Evolutionary conservation across 148 eudicot species (phyloP).

Genomic region (Rhododendron vialii): DNA sequence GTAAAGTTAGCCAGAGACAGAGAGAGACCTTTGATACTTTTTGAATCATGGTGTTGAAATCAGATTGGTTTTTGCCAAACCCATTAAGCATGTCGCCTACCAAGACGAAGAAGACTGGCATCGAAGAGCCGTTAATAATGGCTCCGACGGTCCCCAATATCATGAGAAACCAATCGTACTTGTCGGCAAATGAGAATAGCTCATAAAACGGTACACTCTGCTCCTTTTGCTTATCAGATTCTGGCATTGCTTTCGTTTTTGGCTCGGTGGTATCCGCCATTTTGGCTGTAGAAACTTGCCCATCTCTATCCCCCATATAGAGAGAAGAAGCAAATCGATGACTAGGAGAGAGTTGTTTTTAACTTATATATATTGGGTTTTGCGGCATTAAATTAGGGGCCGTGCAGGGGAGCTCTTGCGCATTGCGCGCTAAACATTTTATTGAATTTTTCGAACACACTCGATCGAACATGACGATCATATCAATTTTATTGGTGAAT

Average conservation of each 20-base stretch:
- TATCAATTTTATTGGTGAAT: too few relatives aligned
- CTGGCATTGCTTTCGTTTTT: not conserved
- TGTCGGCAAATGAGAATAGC: not conserved
- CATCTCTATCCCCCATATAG: not conserved
- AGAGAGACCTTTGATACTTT: conserved; percentile 85
- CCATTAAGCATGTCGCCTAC: conserved; percentile 91
- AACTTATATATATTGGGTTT: not conserved
- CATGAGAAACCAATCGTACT: not conserved
- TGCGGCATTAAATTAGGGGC: not conserved
- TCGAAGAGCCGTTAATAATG: not conserved
- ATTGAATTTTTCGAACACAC: not conserved
- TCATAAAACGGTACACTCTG: not conserved
- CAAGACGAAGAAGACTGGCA: not conserved
- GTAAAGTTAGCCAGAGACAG: not conserved
- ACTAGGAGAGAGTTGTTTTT: not conserved
- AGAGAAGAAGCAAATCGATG: not conserved
- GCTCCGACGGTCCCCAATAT: not conserved
- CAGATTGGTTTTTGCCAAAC: conserved; percentile 81
- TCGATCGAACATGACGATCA: not conserved
- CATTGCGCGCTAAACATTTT: too few relatives aligned
- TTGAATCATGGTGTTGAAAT: conserved; percentile 70
- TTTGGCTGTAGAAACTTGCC: not conserved
- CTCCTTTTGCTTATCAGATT: not conserved
- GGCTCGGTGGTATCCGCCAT: not conserved
- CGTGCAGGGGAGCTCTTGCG: too few relatives aligned